Base-by-base conservation (phyloP, 2,329 filamentous ascomycete genomes). In the Xylaria sp. region DNA sequence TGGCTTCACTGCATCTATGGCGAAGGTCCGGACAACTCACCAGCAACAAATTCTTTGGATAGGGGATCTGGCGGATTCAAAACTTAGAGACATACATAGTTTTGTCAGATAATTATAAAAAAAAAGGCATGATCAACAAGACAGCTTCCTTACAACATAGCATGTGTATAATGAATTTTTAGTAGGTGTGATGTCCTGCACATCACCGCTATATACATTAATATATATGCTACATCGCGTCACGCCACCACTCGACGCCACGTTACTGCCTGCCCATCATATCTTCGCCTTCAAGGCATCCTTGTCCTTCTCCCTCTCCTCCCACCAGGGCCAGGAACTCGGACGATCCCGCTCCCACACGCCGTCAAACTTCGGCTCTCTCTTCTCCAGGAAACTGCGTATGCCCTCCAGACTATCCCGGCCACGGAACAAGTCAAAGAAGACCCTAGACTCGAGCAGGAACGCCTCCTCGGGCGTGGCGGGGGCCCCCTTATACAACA, bases 331-430 rank as follows among this genome's bases (percentile, higher is more conserved):
- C 78, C 89, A 91, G 15, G 82, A 83, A 0, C 78, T 77, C 1
- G 90, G 88, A 9, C 84, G 82, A 74, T 91, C 85, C 36, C 85
- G 81, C 25, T 87, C 85, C 78, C 91, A 83, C 6, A 83, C 87
- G 1, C 83, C 90, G 39, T 79, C 81, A 73, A 93, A 92, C 13
- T 84, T 80, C 0, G 89, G 87, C 63, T 83, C 81, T 56, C 90
- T 81, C 81, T 92, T 92, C 79, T 92, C 82, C 75, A 92, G 77
- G 76, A 93, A 93, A n/a, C 88, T 88, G 61, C 82, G 75, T 6
- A 92, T 86, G 2, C 90, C 90, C 75, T 93, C 91, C 39, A 84
- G 84, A 59, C 90, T 87, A 73, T 93, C 91, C 25, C 69, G 68
- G 10, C 78, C 86, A 10, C 79, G 80, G 77, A 89, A 89, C 65